Conservation (phyloP, 1,284 basidiomycete genomes). For the Pholiota adiposa region DNA sequence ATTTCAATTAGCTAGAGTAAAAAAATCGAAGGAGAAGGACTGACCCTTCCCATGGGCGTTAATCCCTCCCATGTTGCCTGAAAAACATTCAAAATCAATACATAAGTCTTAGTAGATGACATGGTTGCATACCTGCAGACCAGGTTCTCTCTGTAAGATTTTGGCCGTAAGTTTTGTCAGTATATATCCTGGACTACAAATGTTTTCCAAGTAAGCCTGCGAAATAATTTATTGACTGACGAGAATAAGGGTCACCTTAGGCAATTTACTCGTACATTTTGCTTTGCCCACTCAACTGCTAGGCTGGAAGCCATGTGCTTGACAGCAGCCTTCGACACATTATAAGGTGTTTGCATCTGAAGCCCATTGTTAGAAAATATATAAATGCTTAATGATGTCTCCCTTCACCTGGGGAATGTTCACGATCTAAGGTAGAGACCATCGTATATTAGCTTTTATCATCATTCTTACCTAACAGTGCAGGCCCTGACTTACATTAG, state of each 20-base stretch:
- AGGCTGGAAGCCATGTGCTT: conserved; percentile 88
- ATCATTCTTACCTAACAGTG: too few species aligned
- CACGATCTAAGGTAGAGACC: conserved; percentile 83
- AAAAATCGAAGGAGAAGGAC: conserved; percentile 30
- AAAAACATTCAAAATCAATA: background rate
- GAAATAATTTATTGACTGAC: too few species aligned
- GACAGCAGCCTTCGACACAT: conserved; percentile 90
- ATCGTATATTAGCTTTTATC: conserved; percentile 41
- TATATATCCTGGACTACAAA: conserved; percentile 83
- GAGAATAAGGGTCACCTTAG: conserved; percentile 66
- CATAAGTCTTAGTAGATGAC: too few species aligned
- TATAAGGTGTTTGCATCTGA: conserved; percentile 94
- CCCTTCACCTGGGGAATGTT: conserved; percentile 82
- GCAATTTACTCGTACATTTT: conserved; percentile 82
- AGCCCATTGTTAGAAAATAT: background rate
- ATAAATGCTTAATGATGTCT: background rate
- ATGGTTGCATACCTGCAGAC: conserved; percentile 62
- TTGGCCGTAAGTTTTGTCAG: conserved; percentile 85
- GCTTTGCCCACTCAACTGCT: conserved; percentile 90
- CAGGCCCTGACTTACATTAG: conserved; percentile 60
- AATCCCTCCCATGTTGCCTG: conserved; percentile 88
- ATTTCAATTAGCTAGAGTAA: conserved; percentile 8
- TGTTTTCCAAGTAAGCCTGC: too few species aligned
- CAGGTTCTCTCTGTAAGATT: conserved; percentile 73
- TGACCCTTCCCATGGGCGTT: conserved; percentile 87